A percentile compares a stretch with the other conserved stretches of the same genome.
Evolutionary conservation across 148 eudicot species (phyloP).

Genomic region (Polygonum maritimum): DNA sequence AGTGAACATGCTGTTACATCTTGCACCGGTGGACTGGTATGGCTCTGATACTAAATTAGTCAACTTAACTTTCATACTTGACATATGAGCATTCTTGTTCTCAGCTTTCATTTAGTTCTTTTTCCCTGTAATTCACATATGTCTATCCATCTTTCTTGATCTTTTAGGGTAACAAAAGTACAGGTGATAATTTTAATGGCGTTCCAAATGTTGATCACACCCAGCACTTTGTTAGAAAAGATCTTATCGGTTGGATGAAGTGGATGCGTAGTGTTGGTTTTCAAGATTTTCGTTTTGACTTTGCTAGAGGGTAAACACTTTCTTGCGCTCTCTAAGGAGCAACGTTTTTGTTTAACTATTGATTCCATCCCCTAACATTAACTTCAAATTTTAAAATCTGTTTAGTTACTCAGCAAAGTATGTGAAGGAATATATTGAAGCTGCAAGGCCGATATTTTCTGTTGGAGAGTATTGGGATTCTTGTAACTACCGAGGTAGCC

Average conservation of each 20-base stretch:
- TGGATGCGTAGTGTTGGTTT: slow-evolving; percentile 84
- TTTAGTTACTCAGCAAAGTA: slow-evolving; percentile 68
- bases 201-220: slow-evolving; percentile 92
- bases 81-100: neutral
- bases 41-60: neutral
- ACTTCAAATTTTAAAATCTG: neutral
- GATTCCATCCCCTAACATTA: neutral
- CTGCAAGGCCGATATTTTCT: slow-evolving; percentile 65
- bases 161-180: slow-evolving; percentile 69
- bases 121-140: neutral
- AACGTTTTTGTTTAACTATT: neutral
- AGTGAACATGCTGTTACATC: slow-evolving; percentile 81
- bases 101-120: neutral
- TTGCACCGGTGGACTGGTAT: slow-evolving; percentile 88
- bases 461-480: slow-evolving; percentile 98
- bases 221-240: slow-evolving; percentile 63
- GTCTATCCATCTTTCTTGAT: neutral
- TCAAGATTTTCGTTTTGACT: slow-evolving; percentile 94
- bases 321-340: neutral
- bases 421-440: slow-evolving; percentile 74
- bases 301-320: slow-evolving; percentile 70
- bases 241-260: slow-evolving; percentile 63
- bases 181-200: slow-evolving; percentile 84
- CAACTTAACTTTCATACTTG: slow-evolving; percentile 4
- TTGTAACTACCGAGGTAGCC: slow-evolving; percentile 63